Base-by-base conservation (phyloP, 768 basidiomycete species). In the Amylocystis lapponica region DNA sequence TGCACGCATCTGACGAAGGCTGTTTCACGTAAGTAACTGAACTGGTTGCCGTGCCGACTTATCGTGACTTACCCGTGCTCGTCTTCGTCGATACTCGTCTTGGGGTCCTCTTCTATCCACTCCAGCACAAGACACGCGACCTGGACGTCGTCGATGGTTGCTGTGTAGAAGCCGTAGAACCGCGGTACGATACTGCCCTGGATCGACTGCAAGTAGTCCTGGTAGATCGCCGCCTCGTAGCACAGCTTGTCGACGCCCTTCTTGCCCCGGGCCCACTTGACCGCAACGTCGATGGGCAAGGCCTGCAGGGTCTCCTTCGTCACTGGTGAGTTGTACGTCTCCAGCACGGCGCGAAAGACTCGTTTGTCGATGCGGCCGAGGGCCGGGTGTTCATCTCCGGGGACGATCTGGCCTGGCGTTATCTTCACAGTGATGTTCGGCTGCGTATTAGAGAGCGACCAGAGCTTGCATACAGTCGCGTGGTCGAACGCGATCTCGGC, bases 101-200 rank as follows among this genome's bases (percentile, higher is more conserved):
- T 32, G 27, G 9, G 34, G 29, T 47, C 41, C 3, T 56, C 55
- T n/a, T 48, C 39, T 45, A 66, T 68, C 51, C 66, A 64, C 45
- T 71, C 70, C 30, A 73, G 47, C 16, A 73, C 41, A 44, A 69
- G 49, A 45, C 62, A 66, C 3, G 46, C 65, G 7, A 63, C 20
- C 5, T 64, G 52, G 8, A 43, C 46, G 5, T 60, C 62, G 8
- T 56, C 22, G 1, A 56, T 45, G 16, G 51, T 57, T 13, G 62
- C 60, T 22, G 50, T 51, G 47, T 52, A 73, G 19, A 65, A 58
- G 2, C 70, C 68, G 43, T 63, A 66, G 46, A 58, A 66, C 17
- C 38, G 52, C 8, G 70, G 71, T 1, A 71, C 64, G 6, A 65
- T 56, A 10, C 21, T 52, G 6, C 70, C 69, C 42, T 73, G 70